A percentile compares a stretch with the other conserved stretches of the same genome.
Conservation (phyloP, 164 flowering plant genomes). For the Houttuynia cordata region DNA sequence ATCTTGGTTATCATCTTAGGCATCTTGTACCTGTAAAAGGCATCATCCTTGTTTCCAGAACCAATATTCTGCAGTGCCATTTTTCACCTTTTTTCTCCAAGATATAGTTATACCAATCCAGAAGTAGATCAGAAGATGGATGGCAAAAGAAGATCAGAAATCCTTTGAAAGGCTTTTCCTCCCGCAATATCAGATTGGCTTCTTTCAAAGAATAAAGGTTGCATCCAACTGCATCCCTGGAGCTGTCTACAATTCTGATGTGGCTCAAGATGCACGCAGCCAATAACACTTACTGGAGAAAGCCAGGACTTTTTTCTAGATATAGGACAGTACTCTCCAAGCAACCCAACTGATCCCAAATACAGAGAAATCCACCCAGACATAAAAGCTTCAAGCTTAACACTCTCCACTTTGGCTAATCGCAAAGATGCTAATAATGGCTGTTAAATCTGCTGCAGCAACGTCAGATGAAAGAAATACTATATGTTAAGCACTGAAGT, state of each 20-base stretch:
- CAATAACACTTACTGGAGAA: conserved; percentile 14
- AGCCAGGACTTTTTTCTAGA: conserved; percentile 34
- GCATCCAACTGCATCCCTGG: conserved; percentile 25
- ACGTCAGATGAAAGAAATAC: neutral
- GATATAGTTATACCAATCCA: neutral
- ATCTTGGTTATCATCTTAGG: conserved; percentile 86
- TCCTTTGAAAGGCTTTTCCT: neutral
- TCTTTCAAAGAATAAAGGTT: conserved; percentile 16
- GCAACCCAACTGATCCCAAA: conserved; percentile 56
- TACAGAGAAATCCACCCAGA: conserved; percentile 47
- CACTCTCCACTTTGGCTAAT: conserved; percentile 43
- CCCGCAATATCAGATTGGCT: conserved; percentile 5
- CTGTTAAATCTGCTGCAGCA: neutral
- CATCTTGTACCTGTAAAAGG: conserved; percentile 97
- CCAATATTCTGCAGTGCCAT: conserved; percentile 95
- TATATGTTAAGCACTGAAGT: neutral
- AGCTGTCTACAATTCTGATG: conserved; percentile 3
- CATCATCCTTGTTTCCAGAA: conserved; percentile 87
- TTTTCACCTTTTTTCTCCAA: conserved; percentile 9
- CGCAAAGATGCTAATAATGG: conserved; percentile 1
- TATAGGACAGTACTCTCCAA: conserved; percentile 55
- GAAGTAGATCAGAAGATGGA: neutral
- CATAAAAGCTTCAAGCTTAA: conserved; percentile 54
- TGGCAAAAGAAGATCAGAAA: neutral
- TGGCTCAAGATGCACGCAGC: conserved; percentile 34